These are phyloP conservation scores for Elsinoe fawcettii DNA, from an alignment of 2,329 filamentous ascomycete species.

Conservation along the genomic window DNA sequence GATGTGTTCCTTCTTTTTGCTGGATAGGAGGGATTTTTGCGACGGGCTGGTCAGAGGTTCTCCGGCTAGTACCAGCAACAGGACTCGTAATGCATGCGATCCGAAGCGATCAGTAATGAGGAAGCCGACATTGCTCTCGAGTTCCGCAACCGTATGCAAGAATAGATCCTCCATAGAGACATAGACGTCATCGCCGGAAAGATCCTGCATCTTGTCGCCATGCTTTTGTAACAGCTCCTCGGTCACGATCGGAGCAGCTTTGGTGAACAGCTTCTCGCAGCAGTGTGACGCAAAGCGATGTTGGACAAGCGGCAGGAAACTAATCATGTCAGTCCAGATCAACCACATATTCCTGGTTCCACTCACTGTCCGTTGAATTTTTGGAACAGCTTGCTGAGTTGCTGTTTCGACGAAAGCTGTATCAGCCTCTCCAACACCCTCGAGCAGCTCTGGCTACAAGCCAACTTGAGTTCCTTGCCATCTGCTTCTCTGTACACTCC, in stretches of 20 bases:
- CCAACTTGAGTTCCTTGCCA: conserved; percentile 92
- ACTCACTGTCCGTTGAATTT: conserved; percentile 70
- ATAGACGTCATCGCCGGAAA: conserved; percentile 44
- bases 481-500: conserved; percentile 80
- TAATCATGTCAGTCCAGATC: conserved; percentile 23
- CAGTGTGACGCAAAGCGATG: conserved; percentile 97
- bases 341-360: not conserved
- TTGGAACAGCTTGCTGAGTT: conserved; percentile 80
- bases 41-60: conserved; percentile 64
- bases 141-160: conserved; percentile 71
- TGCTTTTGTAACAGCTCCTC: conserved; percentile 54
- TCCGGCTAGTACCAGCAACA: conserved; percentile 79
- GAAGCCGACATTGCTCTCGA: conserved; percentile 76
- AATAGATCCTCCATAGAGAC: conserved; percentile 78
- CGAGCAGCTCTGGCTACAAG: conserved; percentile 91
- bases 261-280: conserved; percentile 85
- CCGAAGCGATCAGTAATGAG: conserved; percentile 83
- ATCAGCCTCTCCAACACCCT: conserved; percentile 88
- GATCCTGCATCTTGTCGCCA: conserved; percentile 34
- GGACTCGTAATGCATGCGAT: conserved; percentile 79
- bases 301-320: conserved; percentile 79
- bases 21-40: conserved; percentile 69
- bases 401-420: conserved; percentile 64
- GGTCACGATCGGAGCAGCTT: conserved; percentile 70
- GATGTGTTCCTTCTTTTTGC: conserved; percentile 85